phyloP scores from a whole-genome alignment of 306 rosid genomes.

The Quercus engelmannii region DNA sequence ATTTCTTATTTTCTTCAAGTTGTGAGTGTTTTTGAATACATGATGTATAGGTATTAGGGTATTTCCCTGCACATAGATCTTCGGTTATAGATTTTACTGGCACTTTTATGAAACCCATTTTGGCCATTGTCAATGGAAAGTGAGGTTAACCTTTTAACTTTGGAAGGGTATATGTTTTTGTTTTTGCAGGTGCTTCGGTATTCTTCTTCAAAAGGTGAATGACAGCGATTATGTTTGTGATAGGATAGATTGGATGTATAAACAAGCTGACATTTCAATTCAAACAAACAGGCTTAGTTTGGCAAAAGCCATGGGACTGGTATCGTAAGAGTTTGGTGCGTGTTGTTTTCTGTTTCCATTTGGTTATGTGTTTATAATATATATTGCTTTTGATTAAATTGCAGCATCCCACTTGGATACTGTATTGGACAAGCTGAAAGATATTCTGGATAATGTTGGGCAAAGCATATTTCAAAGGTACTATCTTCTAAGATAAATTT shows the following conservation, averaged over 20 bases:
- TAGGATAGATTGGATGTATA: conserved; percentile 85
- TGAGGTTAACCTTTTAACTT: conserved; percentile 2
- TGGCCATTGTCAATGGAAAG: background rate
- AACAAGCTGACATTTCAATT: conserved; percentile 65
- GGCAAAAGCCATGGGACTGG: conserved; percentile 99
- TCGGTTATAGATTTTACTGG: background rate
- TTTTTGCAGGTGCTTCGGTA: conserved; percentile 74
- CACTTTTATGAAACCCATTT: background rate
- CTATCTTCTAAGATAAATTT: conserved; percentile 27
- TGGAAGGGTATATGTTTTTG: conserved; percentile 15
- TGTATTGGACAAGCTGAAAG: conserved; percentile 92
- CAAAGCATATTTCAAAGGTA: conserved; percentile 80
- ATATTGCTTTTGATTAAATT: conserved; percentile 47
- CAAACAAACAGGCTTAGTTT: conserved; percentile 91
- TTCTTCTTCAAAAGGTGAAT: conserved; percentile 85
- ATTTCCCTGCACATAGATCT: background rate
- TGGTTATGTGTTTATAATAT: conserved; percentile 15
- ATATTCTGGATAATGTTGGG: conserved; percentile 84
- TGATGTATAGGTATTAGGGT: background rate
- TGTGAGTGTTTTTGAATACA: background rate
- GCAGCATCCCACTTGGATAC: conserved; percentile 99
- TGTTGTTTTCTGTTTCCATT: conserved; percentile 29
- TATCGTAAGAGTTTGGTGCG: conserved; percentile 21
- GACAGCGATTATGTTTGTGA: conserved; percentile 78
- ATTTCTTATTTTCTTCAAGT: background rate